Conservation (phyloP, 306 rosid species). For the Benincasa hispida region DNA sequence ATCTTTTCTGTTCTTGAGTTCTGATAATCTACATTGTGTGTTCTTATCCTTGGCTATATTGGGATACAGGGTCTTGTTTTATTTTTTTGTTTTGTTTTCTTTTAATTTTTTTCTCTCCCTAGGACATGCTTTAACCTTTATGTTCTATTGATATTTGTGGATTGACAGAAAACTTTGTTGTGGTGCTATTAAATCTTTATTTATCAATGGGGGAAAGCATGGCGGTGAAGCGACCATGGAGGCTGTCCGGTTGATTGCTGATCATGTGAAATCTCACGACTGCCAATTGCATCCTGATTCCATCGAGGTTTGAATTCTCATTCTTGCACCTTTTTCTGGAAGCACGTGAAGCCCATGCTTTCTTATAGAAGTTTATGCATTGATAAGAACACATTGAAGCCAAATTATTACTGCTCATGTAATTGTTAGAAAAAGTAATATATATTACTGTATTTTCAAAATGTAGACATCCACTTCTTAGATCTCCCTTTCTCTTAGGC, state of each 20-base stretch:
- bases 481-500: not conserved
- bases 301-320: slow-evolving; percentile 36
- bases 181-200: slow-evolving; percentile 58
- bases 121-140: not conserved
- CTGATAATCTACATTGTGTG: not conserved
- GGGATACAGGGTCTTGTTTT: not conserved
- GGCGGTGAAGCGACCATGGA: slow-evolving; percentile 82
- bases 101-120: not conserved
- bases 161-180: slow-evolving; percentile 65
- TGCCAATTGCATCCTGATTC: slow-evolving; percentile 81
- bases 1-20: not conserved
- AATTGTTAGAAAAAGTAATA: not conserved
- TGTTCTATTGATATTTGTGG: slow-evolving; percentile 9
- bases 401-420: not conserved
- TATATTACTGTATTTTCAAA: not conserved
- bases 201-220: slow-evolving; percentile 77
- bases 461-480: not conserved
- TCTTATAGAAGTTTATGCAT: not conserved
- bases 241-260: slow-evolving; percentile 84
- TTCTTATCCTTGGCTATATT: not conserved
- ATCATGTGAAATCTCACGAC: slow-evolving; percentile 57
- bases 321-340: not conserved
- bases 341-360: not conserved
- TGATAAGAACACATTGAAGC: not conserved
- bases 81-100: no score